Conservation (phyloP, 1,284 basidiomycete genomes). For the Cryptococcus sp. region DNA sequence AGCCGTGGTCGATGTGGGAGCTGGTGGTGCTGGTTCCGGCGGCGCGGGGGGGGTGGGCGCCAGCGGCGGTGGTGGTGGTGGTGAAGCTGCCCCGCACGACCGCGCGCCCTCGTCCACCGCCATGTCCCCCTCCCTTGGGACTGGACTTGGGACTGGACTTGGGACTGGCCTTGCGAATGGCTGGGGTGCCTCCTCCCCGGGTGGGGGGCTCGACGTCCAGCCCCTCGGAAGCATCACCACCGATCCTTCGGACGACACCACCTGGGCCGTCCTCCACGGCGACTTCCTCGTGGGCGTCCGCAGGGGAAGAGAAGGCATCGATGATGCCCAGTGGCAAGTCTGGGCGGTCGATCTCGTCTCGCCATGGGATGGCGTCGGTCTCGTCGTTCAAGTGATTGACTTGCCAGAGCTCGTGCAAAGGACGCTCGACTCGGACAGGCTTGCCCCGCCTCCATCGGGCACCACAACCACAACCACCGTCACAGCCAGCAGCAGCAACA, state of each 20-base stretch:
- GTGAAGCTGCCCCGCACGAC: neutral
- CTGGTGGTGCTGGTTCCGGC: neutral
- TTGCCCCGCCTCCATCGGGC: neutral
- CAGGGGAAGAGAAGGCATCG: constrained; percentile 27
- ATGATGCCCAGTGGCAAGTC: constrained; percentile 41
- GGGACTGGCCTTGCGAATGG: neutral
- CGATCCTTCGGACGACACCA: constrained; percentile 10
- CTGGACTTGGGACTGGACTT: too few species aligned
- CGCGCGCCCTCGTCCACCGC: neutral
- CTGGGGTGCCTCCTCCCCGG: constrained; percentile 5
- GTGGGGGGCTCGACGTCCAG: constrained; percentile 26
- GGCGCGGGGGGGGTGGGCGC: neutral
- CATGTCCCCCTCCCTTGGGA: neutral
- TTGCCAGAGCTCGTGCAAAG: constrained; percentile 2
- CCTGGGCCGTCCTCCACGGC: constrained; percentile 22
- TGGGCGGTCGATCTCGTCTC: constrained; percentile 33
- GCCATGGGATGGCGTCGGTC: constrained; percentile 33
- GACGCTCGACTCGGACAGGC: neutral
- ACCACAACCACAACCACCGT: too few species aligned
- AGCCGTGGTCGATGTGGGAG: too few species aligned
- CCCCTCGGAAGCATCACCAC: constrained; percentile 30
- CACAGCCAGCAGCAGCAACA: too few species aligned
- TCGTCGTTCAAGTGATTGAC: constrained; percentile 23
- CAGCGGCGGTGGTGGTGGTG: too few species aligned
- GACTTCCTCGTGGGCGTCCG: constrained; percentile 31